Evolutionary conservation across 257 asterid species (phyloP).

Genomic region (Euphrasia confusa): DNA sequence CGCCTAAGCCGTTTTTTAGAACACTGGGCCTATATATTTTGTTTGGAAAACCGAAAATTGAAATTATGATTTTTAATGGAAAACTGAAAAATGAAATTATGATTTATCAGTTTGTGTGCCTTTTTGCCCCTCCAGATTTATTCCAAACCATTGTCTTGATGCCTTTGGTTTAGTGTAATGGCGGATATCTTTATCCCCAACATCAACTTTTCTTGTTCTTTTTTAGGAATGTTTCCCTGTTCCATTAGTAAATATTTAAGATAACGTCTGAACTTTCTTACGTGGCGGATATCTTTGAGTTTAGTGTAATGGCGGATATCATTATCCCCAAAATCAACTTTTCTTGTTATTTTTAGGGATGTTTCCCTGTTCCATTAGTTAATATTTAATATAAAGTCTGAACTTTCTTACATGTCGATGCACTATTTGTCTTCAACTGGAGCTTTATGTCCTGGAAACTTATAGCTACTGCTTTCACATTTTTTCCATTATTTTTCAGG

Average conservation of each 20-base stretch:
- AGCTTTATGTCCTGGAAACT: slow-evolving; percentile 14
- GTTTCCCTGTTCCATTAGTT: neutral
- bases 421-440: slow-evolving; percentile 18
- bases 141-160: neutral
- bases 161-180: neutral
- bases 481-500: slow-evolving; percentile 39
- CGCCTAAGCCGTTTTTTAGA: too few relatives aligned
- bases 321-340: too few relatives aligned
- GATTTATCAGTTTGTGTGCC: neutral
- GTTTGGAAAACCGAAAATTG: too few relatives aligned
- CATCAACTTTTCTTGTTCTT: neutral
- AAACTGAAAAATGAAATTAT: too few relatives aligned
- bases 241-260: neutral
- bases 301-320: neutral
- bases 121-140: neutral
- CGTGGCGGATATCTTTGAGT: neutral
- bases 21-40: too few relatives aligned
- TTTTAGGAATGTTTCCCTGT: neutral
- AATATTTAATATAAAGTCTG: neutral
- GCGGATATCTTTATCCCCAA: neutral
- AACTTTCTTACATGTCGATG: slow-evolving; percentile 3
- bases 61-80: too few relatives aligned
- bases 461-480: slow-evolving; percentile 14
- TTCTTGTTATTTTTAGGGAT: neutral
- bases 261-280: slow-evolving; percentile 1